Evolutionary conservation across 345 rosid species (phyloP), one percentile per base, ranked within the genome.

Genomic region (Ceriops zippeliana): DNA sequence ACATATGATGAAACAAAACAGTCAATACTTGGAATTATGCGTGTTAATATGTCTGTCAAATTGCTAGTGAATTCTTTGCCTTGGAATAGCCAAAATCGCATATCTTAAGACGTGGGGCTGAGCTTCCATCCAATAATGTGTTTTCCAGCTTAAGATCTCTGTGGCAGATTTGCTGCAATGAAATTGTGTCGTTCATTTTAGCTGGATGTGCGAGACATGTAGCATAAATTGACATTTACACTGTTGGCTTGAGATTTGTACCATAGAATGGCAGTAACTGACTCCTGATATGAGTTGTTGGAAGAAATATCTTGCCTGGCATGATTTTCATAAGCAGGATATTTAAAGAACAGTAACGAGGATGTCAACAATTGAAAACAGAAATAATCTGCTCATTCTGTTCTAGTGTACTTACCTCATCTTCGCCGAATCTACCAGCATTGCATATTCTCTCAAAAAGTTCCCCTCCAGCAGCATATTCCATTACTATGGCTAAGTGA

Each of bases 401-500:
- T 0, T 30, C n/a, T 28, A 31, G n/a, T 30, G 22, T 20, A 31
- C 17, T 0, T 51, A 61, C 76, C 71, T 73, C 76, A 52, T 73
- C 76, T 54, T 73, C 76, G 54, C 62, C 52, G 57, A 73, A 73
- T 73, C 67, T 61, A 28, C 76, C 76, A 53, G 71, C 71, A 73
- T 21, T 73, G 56, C 76, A 73, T 61, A 73, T 73, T 67, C 76
- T 73, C 47, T 66, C 76, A 42, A 73, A 73, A 30, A 73, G 76
- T 32, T 72, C 75, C 22, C 75, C 75, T 10, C 42, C 75, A 46
- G 70, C 75, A 30, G 75, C 75, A 65, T 72, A 72, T 65, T 72
- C 75, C 75, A 72, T 72, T n/a, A 72, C 75, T 65, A 72, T 72
- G 27, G 75, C 76, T 73, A 73, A 61, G 61, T 73, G 76, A 32